phyloP scores from a whole-genome alignment of 805 yeast genomes.

The Maudiozyma turicensis region DNA sequence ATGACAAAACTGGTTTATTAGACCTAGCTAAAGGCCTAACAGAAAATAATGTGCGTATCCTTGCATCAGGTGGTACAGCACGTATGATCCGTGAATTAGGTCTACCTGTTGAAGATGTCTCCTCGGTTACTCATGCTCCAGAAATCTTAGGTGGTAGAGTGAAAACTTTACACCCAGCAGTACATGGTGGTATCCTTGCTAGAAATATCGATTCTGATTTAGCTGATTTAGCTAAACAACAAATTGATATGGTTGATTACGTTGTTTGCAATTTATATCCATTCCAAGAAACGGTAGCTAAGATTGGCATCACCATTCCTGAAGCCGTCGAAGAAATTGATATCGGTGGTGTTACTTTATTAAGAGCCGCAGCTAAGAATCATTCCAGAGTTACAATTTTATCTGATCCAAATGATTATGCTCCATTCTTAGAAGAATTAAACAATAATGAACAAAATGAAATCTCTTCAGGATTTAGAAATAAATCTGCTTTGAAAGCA shows the following conservation, averaged over 20 bases:
- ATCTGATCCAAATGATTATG: conserved; percentile 89
- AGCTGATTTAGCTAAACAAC: conserved; percentile 73
- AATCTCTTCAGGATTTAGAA: conserved; percentile 61
- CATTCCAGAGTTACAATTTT: conserved; percentile 91
- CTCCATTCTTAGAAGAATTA: conserved; percentile 75
- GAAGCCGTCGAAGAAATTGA: conserved; percentile 98
- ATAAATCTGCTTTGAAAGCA: conserved; percentile 85
- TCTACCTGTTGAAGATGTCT: conserved; percentile 92
- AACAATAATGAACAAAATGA: conserved; percentile 44
- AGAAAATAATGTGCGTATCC: conserved; percentile 76
- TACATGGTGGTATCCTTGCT: conserved; percentile 94
- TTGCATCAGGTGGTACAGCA: conserved; percentile 98
- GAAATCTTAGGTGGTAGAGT: conserved; percentile 98
- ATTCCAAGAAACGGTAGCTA: conserved; percentile 92
- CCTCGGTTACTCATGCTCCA: conserved; percentile 92
- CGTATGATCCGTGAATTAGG: conserved; percentile 91
- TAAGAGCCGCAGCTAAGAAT: conserved; percentile 98
- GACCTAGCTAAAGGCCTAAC: conserved; percentile 92
- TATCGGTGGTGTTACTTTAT: conserved; percentile 92
- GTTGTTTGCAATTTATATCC: conserved; percentile 98
- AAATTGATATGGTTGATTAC: conserved; percentile 88
- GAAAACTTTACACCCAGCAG: conserved; percentile 96
- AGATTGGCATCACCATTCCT: conserved; percentile 85
- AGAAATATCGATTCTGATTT: conserved; percentile 85
- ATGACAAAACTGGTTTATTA: conserved; percentile 90